Evolutionary conservation across 2,329 filamentous ascomycete genomes (phyloP).

Genomic region (Arthrobotrys musiformis): DNA sequence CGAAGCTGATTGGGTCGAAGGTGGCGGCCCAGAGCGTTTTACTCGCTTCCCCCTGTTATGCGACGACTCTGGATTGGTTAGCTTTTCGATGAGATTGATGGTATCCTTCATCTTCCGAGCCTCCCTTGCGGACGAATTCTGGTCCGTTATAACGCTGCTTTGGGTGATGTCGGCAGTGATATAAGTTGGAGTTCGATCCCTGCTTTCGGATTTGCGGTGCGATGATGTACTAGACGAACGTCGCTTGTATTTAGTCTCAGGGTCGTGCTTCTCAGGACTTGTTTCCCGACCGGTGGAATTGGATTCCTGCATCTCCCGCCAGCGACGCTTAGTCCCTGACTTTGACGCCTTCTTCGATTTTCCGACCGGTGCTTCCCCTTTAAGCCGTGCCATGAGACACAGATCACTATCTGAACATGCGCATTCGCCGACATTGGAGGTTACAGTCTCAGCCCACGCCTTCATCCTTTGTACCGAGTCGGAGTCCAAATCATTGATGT

Average conservation of each 20-base stretch:
- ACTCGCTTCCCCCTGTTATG: conserved; percentile 57
- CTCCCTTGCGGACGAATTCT: conserved; percentile 69
- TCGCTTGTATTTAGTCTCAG: conserved; percentile 68
- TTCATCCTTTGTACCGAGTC: conserved; percentile 61
- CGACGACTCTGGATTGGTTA: conserved; percentile 58
- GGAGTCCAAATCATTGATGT: conserved; percentile 65
- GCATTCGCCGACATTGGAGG: conserved; percentile 58
- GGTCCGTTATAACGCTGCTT: conserved; percentile 69
- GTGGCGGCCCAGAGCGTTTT: conserved; percentile 57
- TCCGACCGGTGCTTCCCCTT: conserved; percentile 54
- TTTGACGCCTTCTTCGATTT: conserved; percentile 61
- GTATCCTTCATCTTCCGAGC: conserved; percentile 59
- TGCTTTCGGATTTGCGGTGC: conserved; percentile 74
- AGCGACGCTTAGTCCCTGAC: conserved; percentile 70
- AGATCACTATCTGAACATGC: conserved; percentile 56
- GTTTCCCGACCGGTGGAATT: conserved; percentile 71
- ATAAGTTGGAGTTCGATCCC: conserved; percentile 72
- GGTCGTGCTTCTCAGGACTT: conserved; percentile 72
- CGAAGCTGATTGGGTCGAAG: conserved; percentile 30
- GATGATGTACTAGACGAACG: conserved; percentile 67
- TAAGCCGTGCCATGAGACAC: conserved; percentile 57
- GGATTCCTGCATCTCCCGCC: conserved; percentile 51
- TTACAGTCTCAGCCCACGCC: conserved; percentile 60
- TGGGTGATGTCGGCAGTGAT: conserved; percentile 48
- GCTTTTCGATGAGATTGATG: conserved; percentile 59